Base-by-base conservation (phyloP, 495 filamentous ascomycete genomes). In the Sporormia fimetaria region DNA sequence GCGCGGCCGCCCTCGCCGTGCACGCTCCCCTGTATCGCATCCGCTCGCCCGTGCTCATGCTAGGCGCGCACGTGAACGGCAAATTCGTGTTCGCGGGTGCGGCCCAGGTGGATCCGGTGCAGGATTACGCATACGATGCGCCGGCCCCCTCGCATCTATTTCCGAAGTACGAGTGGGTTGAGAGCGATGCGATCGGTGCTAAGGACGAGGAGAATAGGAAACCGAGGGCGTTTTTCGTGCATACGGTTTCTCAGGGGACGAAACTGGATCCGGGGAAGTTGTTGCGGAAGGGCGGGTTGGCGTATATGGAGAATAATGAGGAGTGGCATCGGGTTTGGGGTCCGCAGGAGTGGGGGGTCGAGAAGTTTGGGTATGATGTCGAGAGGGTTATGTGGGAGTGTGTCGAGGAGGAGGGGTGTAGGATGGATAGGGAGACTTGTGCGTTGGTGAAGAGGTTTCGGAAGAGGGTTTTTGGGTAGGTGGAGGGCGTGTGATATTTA, bases 351-450 rank as follows among this genome's bases (percentile, higher is more conserved):
- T 4, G 26, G 26, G 17, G 14, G 3, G 14, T 39, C 11, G 34
- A 21, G 7, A 7, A 8, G 17, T 38, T 38, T 36, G 40, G 16
- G n/a, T 31, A n/a, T 23, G 55, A 58, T 46, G 33, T 56, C n/a
- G 71, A 76, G 54, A 67, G 51, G 42, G 42, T 44, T 4, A 57
- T 71, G 54, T 76, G 71, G 71, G 42, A 58, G 21, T 66, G 67
- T 36, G 63, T 71, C 21, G 53, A 60, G 12, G 63, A 63, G 57
- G 60, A 66, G 0, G 68, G 62, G 24, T 73, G 69, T 41, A 24
- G 43, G 3, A 7, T 44, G 3, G 32, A 49, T 28, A 21, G 17
- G n/a, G 17, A 7, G 18, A 21, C 26, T 26, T 43, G 40, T 27
- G 22, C 18, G 21, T 11, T 27, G 21, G 23, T 29, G 21, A 27